A percentile compares a stretch with the other conserved stretches of the same genome.
Evolutionary conservation across 2,329 filamentous ascomycete species (phyloP).

Genomic region (Calycina marina): DNA sequence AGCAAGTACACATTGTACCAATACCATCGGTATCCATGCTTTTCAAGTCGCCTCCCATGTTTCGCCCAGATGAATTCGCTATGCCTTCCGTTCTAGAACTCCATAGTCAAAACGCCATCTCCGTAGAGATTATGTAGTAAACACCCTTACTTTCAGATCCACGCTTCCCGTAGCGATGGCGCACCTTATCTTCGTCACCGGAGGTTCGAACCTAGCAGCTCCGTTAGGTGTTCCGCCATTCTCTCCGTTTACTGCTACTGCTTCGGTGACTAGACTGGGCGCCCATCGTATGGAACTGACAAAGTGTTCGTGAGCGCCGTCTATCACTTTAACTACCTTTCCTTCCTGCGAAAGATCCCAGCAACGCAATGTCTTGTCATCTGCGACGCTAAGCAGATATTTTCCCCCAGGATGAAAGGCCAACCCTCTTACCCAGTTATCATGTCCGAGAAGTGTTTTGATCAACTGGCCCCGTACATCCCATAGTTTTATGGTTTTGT

Average conservation of each 20-base stretch:
- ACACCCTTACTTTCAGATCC: constrained; percentile 65
- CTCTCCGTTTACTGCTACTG: constrained; percentile 28
- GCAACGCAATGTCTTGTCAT: constrained; percentile 85
- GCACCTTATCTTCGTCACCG: constrained; percentile 57
- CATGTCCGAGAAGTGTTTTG: constrained; percentile 73
- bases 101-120: too few relatives aligned
- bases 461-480: constrained; percentile 72
- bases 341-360: constrained; percentile 89
- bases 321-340: constrained; percentile 71
- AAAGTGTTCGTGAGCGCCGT: constrained; percentile 70
- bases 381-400: constrained; percentile 71
- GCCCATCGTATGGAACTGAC: constrained; percentile 82
- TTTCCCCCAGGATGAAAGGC: constrained; percentile 88
- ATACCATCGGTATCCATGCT: too few relatives aligned
- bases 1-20: too few relatives aligned
- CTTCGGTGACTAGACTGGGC: constrained; percentile 54
- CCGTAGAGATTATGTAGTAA: constrained; percentile 44
- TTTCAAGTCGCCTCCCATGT: too few relatives aligned
- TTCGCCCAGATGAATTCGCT: too few relatives aligned
- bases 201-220: constrained; percentile 27
- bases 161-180: constrained; percentile 81
- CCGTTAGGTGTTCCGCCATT: constrained; percentile 35
- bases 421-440: constrained; percentile 82
- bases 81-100: too few relatives aligned
- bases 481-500: constrained; percentile 86